Conservation (phyloP, 805 yeast species). For the Metschnikowia aberdeeniae region DNA sequence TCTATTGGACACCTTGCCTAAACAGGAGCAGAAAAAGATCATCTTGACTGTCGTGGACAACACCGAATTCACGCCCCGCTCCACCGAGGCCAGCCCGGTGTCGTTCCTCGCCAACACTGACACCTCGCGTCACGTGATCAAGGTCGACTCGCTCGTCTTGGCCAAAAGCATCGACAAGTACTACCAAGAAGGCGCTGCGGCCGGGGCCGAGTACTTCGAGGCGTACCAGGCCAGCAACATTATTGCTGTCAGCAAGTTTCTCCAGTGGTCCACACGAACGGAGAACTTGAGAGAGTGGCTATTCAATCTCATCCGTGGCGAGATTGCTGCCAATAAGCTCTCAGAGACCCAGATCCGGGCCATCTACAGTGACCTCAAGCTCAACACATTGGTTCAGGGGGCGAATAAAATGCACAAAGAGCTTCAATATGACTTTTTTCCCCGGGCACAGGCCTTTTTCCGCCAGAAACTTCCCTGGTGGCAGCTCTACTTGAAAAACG, state of each 20-base stretch:
- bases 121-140: constrained; percentile 25
- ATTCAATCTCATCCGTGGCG: constrained; percentile 12
- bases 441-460: constrained; percentile 30
- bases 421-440: constrained; percentile 32
- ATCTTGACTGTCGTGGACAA: constrained; percentile 37
- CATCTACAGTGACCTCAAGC: constrained; percentile 20
- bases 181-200: constrained; percentile 27
- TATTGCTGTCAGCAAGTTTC: constrained; percentile 28
- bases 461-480: constrained; percentile 34
- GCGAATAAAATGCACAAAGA: constrained; percentile 32
- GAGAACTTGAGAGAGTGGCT: constrained; percentile 23
- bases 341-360: constrained; percentile 16
- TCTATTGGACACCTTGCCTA: constrained; percentile 12
- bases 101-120: constrained; percentile 14
- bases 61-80: constrained; percentile 32
- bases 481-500: constrained; percentile 39
- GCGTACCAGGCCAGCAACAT: constrained; percentile 33
- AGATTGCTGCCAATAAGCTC: constrained; percentile 13
- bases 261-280: constrained; percentile 27
- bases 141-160: constrained; percentile 27
- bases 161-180: constrained; percentile 29
- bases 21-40: constrained; percentile 21
- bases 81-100: constrained; percentile 28
- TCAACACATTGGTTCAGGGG: constrained; percentile 25
- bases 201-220: constrained; percentile 28